A percentile compares a stretch with the other conserved stretches of the same genome.
These are phyloP conservation scores for Naganishia vishniacii DNA, from an alignment of 768 basidiomycete genomes.

Conservation along the genomic window DNA sequence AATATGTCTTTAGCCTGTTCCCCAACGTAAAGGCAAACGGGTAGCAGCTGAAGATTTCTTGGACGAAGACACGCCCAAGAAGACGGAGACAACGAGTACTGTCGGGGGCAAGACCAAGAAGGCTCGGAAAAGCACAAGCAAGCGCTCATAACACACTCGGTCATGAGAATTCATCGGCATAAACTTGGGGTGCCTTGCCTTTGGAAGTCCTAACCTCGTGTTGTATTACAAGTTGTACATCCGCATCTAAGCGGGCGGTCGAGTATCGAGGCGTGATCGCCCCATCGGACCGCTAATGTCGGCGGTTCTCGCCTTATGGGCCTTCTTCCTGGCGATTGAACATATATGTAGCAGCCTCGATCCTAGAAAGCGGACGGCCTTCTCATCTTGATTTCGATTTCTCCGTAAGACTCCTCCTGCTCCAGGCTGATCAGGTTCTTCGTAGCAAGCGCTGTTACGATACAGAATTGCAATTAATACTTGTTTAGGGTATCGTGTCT, in stretches of 20 bases:
- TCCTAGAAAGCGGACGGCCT: background rate
- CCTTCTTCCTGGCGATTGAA: too few species aligned
- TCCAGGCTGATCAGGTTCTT: conserved; percentile 15
- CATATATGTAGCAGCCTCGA: too few species aligned
- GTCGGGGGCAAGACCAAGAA: background rate
- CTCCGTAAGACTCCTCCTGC: background rate
- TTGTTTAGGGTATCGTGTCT: too few species aligned
- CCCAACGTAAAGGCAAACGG: conserved; percentile 11
- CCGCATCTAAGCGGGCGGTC: background rate
- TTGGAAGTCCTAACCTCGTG: background rate
- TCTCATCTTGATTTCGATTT: conserved; percentile 6
- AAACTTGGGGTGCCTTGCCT: background rate
- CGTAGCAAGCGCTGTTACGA: background rate
- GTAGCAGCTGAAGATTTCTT: conserved; percentile 18
- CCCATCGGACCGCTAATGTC: too few species aligned
- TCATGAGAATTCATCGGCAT: background rate
- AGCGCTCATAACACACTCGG: background rate
- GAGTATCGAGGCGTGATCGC: too few species aligned
- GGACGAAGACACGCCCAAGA: conserved; percentile 8
- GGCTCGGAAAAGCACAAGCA: conserved; percentile 5
- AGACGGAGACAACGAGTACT: background rate
- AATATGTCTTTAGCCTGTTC: background rate
- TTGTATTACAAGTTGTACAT: conserved; percentile 11
- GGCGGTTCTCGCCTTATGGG: too few species aligned
- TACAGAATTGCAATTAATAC: background rate